These are phyloP conservation scores for Globisporangium uncinulatum DNA, from an alignment of 352 stramenopile species.

Conservation along the genomic window DNA sequence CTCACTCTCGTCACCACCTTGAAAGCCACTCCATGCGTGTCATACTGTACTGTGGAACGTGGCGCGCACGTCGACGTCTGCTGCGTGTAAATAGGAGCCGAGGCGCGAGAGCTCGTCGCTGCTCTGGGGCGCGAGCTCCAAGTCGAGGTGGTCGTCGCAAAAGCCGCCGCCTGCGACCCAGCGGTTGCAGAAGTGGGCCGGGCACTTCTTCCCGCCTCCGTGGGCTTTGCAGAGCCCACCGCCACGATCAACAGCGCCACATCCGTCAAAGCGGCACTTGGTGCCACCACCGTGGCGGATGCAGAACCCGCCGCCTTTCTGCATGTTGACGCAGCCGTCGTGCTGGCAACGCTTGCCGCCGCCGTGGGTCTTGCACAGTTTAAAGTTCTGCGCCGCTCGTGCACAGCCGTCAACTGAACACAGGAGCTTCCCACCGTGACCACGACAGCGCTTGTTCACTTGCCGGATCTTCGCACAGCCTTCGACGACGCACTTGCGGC, in stretches of 20 bases:
- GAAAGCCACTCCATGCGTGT: neutral
- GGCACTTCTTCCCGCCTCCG: constrained; percentile 78
- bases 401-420: constrained; percentile 79
- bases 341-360: constrained; percentile 63
- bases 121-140: constrained; percentile 46
- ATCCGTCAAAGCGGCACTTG: constrained; percentile 65
- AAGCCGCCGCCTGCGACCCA: constrained; percentile 79
- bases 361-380: constrained; percentile 80
- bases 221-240: constrained; percentile 84
- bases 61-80: neutral
- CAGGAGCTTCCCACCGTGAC: constrained; percentile 73
- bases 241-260: constrained; percentile 60
- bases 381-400: constrained; percentile 71
- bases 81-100: constrained; percentile 64
- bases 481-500: constrained; percentile 76
- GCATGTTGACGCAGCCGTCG: constrained; percentile 78
- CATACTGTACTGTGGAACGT: constrained; percentile 1
- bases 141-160: constrained; percentile 59
- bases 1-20: no score
- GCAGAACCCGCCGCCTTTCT: constrained; percentile 79
- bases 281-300: constrained; percentile 80
- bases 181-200: constrained; percentile 58
- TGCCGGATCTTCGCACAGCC: constrained; percentile 85
- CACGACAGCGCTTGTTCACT: constrained; percentile 78
- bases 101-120: constrained; percentile 54